Evolutionary conservation across 208 protist species (phyloP), one percentile per base, ranked within the genome.

Genomic region (Acanthamoeba healyi): DNA sequence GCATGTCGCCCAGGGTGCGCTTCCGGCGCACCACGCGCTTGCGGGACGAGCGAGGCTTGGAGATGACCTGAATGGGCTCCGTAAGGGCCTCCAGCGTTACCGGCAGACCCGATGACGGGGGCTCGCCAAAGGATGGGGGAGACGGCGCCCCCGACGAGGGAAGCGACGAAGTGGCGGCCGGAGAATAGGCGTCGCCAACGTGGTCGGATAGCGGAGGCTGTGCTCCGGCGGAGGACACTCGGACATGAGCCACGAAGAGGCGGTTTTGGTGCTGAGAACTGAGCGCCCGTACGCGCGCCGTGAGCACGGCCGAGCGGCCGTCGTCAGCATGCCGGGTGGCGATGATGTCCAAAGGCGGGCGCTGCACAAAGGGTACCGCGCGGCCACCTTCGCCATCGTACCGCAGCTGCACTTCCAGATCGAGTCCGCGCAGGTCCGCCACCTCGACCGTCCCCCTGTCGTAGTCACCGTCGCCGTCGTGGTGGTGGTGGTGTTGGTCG

Each of bases 1-100:
- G 67, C n/a, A 77, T 36, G n/a, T 77, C 67, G n/a, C 67, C 67
- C 17, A 77, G 67, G 34, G 67, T 77, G 67, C 67, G 67, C 67
- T 77, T 77, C 34, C 67, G n/a, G n/a, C 67, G 67, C 26, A 77
- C 67, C 32, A 77, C 67, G 17, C 67, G n/a, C 67, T 77, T 77
- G 34, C 67, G 67, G 4, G 67, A 77, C 19, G 67, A 44, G 67
- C 67, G 67, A 2, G 67, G 67, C 36, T 77, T 77, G 67, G 67
- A 77, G 17, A 77, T 42, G 2, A 77, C 67, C 34, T 77, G 67
- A 22, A 65, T 65, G 9, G 56, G 56, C n/a, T 65, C 56, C 15
- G 24, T 65, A 17, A 65, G 56, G n/a, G 56, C 56, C 56, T 32
- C 56, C 56, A 65, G 15, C 56, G 26, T 17, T 22, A 65, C n/a